phyloP scores from a whole-genome alignment of 192 early-diverging fungal genomes.

The Geosiphon pyriformis region DNA sequence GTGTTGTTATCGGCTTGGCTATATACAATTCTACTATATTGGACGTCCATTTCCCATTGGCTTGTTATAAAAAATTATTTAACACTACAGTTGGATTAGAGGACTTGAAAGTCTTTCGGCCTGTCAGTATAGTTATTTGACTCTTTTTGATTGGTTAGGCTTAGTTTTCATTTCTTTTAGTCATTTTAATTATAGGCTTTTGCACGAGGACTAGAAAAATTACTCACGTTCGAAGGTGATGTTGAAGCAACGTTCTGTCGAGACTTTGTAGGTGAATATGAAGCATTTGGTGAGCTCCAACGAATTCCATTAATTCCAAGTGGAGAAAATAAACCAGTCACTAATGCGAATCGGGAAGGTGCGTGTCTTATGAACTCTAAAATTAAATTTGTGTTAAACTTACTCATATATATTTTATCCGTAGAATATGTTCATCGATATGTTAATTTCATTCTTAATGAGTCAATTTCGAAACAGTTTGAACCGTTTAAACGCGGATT shows the following conservation, averaged over 20 bases:
- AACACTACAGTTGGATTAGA: conserved; percentile 64
- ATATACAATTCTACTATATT: conserved; percentile 94
- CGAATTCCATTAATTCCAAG: conserved; percentile 60
- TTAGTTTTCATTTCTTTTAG: background rate
- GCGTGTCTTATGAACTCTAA: background rate
- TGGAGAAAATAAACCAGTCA: conserved; percentile 58
- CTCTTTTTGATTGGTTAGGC: background rate
- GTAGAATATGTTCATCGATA: conserved; percentile 79
- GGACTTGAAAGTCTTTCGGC: conserved; percentile 73
- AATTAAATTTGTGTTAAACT: background rate
- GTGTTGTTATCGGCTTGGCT: conserved; percentile 86
- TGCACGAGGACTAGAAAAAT: conserved; percentile 72
- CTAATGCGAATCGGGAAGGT: conserved; percentile 49
- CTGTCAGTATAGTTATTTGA: conserved; percentile 27
- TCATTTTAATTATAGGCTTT: conserved; percentile 46
- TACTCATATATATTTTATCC: background rate
- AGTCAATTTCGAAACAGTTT: conserved; percentile 68
- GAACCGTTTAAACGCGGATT: conserved; percentile 83
- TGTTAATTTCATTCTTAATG: conserved; percentile 76
- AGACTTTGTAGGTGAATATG: conserved; percentile 71
- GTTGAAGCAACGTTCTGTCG: conserved; percentile 81
- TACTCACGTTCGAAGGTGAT: conserved; percentile 76
- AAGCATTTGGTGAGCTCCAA: conserved; percentile 61
- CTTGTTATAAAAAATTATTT: conserved; percentile 88
- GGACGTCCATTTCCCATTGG: conserved; percentile 74